Evolutionary conservation across 1,284 basidiomycete species (phyloP).

Genomic region (Blastosporella zonata): DNA sequence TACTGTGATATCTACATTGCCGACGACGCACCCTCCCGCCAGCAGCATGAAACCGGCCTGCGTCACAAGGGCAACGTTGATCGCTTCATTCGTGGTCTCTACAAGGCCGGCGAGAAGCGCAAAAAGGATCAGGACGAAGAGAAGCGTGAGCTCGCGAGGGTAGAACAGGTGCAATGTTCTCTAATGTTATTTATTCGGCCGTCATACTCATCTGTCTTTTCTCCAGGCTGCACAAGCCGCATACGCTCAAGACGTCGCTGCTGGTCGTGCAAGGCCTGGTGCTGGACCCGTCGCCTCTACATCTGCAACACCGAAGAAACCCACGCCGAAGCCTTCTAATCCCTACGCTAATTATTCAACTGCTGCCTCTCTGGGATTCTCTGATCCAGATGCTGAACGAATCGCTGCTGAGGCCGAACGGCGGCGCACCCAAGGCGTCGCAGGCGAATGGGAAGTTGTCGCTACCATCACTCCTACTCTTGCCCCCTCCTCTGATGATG

Average conservation of each 20-base stretch:
- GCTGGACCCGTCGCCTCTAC: conserved; percentile 37
- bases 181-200: conserved; percentile 11
- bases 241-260: conserved; percentile 67
- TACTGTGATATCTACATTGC: conserved; percentile 91
- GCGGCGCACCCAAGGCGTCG: conserved; percentile 64
- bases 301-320: conserved; percentile 37
- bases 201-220: conserved; percentile 4
- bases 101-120: conserved; percentile 88
- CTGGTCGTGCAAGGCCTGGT: conserved; percentile 56
- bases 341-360: conserved; percentile 85
- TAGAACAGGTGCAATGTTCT: conserved; percentile 66
- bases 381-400: conserved; percentile 68
- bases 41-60: conserved; percentile 91
- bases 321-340: conserved; percentile 57
- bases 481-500: conserved; percentile 16
- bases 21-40: conserved; percentile 89
- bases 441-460: conserved; percentile 85
- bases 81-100: conserved; percentile 86
- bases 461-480: conserved; percentile 27
- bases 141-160: conserved; percentile 79
- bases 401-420: conserved; percentile 55
- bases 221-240: conserved; percentile 70
- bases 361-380: conserved; percentile 77
- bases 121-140: conserved; percentile 87
- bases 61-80: conserved; percentile 95